These are phyloP conservation scores for Bjerkandera adusta DNA, from an alignment of 1,284 basidiomycete species.

Conservation along the genomic window DNA sequence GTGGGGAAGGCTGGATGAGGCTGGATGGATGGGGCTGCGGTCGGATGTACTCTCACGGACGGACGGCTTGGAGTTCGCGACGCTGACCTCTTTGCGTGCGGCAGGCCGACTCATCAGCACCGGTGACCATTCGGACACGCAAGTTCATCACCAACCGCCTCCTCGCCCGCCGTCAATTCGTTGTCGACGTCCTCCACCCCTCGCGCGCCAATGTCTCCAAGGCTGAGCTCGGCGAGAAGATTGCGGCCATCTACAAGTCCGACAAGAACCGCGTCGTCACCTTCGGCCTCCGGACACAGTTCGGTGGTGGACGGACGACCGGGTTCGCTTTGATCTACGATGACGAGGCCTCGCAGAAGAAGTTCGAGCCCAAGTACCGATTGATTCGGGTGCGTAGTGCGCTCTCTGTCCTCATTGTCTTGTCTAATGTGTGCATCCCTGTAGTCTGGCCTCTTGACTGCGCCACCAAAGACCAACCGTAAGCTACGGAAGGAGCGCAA, in stretches of 20 bases:
- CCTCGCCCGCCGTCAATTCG: constrained; percentile 89
- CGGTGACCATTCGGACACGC: constrained; percentile 96
- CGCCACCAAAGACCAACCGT: constrained; percentile 91
- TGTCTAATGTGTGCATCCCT: constrained; percentile 13
- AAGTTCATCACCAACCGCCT: constrained; percentile 99
- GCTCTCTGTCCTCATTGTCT: constrained; percentile 5
- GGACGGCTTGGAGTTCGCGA: constrained; percentile 19
- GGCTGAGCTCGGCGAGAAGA: constrained; percentile 91
- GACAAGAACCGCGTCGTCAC: constrained; percentile 77
- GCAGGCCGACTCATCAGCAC: constrained; percentile 82
- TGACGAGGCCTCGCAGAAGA: constrained; percentile 90
- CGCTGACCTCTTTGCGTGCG: constrained; percentile 16
- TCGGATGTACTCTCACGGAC: constrained; percentile 31
- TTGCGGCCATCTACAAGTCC: constrained; percentile 78
- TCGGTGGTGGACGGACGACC: constrained; percentile 98
- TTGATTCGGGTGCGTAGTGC: constrained; percentile 81
- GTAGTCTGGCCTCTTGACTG: constrained; percentile 80
- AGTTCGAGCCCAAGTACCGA: constrained; percentile 97
- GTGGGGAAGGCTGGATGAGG: constrained; percentile 21
- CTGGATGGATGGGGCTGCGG: constrained; percentile 31
- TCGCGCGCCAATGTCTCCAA: constrained; percentile 94
- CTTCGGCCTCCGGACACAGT: constrained; percentile 87
- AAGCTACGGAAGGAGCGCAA: constrained; percentile 99
- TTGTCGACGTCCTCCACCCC: constrained; percentile 96
- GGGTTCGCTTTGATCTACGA: constrained; percentile 99